phyloP scores from a whole-genome alignment of 192 early-diverging fungal species.

The Pilaira anomala region DNA sequence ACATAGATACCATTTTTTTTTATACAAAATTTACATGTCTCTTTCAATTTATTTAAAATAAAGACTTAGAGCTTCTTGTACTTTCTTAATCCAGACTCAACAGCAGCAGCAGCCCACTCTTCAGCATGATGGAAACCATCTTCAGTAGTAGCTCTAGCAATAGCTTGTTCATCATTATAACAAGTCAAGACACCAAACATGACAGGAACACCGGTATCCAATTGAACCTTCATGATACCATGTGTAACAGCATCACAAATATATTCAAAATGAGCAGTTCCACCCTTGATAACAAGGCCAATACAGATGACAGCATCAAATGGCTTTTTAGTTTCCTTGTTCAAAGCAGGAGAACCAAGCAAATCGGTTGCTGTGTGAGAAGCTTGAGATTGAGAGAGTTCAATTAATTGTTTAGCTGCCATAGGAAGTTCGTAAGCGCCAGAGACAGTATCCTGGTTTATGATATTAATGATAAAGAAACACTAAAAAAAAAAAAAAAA shows the following conservation, averaged over 20 bases:
- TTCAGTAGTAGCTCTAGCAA: slow-evolving; percentile 65
- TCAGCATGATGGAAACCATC: slow-evolving; percentile 93
- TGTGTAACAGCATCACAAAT: slow-evolving; percentile 92
- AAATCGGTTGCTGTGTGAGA: slow-evolving; percentile 54
- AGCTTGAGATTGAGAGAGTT: slow-evolving; percentile 60
- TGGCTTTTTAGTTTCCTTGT: slow-evolving; percentile 36
- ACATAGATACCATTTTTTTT: too few relatives aligned
- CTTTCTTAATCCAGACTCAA: slow-evolving; percentile 88
- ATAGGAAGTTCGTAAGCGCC: slow-evolving; percentile 96
- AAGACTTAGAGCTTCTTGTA: slow-evolving; percentile 39
- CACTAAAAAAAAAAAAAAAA: background rate
- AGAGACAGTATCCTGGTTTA: slow-evolving; percentile 63
- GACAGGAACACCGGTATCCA: slow-evolving; percentile 83
- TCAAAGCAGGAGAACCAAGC: slow-evolving; percentile 35
- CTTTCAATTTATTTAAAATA: too few relatives aligned
- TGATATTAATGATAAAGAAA: background rate
- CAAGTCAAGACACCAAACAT: slow-evolving; percentile 98
- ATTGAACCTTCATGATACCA: slow-evolving; percentile 93
- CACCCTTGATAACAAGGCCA: slow-evolving; percentile 98
- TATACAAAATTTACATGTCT: too few relatives aligned
- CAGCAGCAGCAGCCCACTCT: slow-evolving; percentile 93
- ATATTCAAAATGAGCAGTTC: slow-evolving; percentile 99
- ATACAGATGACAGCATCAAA: slow-evolving; percentile 93
- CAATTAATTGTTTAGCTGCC: slow-evolving; percentile 75
- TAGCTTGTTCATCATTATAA: slow-evolving; percentile 90